Conservation (phyloP, 75 land plant species). For the Pinus albicaulis region DNA sequence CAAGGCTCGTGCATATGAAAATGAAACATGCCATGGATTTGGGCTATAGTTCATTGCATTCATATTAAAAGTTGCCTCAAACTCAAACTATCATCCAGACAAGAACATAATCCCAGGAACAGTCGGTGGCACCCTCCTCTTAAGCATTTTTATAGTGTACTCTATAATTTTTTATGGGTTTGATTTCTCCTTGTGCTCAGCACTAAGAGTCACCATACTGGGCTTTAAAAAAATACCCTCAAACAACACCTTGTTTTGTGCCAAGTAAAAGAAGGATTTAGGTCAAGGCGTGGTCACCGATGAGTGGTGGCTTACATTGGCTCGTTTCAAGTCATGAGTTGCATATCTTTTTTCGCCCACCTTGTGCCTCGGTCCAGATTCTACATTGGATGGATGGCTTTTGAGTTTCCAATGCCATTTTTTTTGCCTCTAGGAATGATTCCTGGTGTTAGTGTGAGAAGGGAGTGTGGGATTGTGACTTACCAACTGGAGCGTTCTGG, state of each 20-base stretch:
- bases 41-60: constrained; percentile 90
- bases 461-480: no score
- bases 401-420: no score
- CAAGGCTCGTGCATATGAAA: constrained; percentile 87
- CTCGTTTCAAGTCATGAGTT: no score
- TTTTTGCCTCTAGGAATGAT: no score
- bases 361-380: no score
- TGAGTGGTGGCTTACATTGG: no score
- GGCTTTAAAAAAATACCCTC: constrained; percentile 87
- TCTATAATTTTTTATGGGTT: constrained; percentile 66
- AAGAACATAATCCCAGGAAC: constrained; percentile 97
- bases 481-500: no score
- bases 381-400: no score
- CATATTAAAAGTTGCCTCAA: constrained; percentile 91
- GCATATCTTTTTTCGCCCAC: no score
- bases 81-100: constrained; percentile 93
- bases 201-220: constrained; percentile 91
- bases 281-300: no score
- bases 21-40: constrained; percentile 94
- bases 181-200: constrained; percentile 67
- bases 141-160: constrained; percentile 69
- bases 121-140: constrained; percentile 76
- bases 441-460: no score
- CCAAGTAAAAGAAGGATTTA: constrained; percentile 78
- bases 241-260: constrained; percentile 74